A percentile compares a stretch with the other conserved stretches of the same genome.
phyloP scores from a whole-genome alignment of 345 rosid genomes.

The Melaleuca quinquenervia region DNA sequence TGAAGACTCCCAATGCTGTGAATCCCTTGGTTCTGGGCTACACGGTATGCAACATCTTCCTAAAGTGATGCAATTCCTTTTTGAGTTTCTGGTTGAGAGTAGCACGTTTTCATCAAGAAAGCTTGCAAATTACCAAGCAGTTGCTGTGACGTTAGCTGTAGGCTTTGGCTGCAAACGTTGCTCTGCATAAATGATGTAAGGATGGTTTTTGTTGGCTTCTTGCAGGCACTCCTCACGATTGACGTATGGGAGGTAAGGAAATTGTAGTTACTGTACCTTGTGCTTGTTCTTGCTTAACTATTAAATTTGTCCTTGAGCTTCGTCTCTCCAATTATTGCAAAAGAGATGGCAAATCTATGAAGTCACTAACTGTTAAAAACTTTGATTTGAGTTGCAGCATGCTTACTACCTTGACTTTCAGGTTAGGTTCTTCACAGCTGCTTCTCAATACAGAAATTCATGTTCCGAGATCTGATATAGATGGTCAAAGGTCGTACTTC shows the following conservation, averaged over 20 bases:
- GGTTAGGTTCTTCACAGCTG: slow-evolving; percentile 18
- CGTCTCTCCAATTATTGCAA: slow-evolving; percentile 7
- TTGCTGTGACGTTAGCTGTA: neutral
- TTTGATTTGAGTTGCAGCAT: slow-evolving; percentile 24
- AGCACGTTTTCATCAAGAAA: neutral
- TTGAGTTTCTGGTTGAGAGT: neutral
- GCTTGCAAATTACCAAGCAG: neutral
- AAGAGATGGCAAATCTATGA: neutral
- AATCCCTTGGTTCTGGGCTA: slow-evolving; percentile 92
- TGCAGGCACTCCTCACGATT: slow-evolving; percentile 85
- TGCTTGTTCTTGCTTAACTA: neutral
- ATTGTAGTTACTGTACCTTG: neutral
- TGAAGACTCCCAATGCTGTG: slow-evolving; percentile 86
- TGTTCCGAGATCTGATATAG: neutral
- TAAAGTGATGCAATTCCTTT: neutral
- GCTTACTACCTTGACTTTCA: slow-evolving; percentile 92
- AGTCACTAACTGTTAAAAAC: neutral
- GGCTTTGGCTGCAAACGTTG: neutral
- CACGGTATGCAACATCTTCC: slow-evolving; percentile 33
- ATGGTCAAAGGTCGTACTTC: neutral
- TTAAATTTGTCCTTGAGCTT: neutral
- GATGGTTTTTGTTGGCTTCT: neutral
- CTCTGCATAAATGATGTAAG: neutral
- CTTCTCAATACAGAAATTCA: neutral
- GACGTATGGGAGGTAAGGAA: slow-evolving; percentile 92